A percentile compares a stretch with the other conserved stretches of the same genome.
These are phyloP conservation scores for Amauroascus niger DNA, from an alignment of 2,329 filamentous ascomycete species.

Conservation along the genomic window DNA sequence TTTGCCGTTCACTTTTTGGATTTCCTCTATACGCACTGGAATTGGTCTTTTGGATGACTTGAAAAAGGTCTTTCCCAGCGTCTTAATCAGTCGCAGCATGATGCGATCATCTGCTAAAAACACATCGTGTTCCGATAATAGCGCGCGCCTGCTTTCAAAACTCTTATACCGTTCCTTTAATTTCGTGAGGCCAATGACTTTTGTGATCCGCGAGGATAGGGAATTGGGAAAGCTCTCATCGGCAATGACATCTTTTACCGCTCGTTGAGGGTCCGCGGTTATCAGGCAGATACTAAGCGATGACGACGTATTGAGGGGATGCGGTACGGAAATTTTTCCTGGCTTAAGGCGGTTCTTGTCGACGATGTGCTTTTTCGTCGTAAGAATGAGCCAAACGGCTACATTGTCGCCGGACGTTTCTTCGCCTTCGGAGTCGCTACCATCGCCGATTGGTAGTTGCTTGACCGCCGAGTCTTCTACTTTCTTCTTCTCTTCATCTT, in stretches of 20 bases:
- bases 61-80: slow-evolving; percentile 89
- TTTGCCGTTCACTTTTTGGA: slow-evolving; percentile 52
- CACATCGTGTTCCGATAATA: slow-evolving; percentile 77
- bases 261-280: slow-evolving; percentile 69
- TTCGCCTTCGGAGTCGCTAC: slow-evolving; percentile 37
- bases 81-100: slow-evolving; percentile 57
- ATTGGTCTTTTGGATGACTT: slow-evolving; percentile 79
- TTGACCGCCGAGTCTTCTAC: slow-evolving; percentile 43
- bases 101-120: slow-evolving; percentile 91
- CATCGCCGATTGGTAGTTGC: slow-evolving; percentile 44
- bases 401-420: slow-evolving; percentile 39
- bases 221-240: slow-evolving; percentile 60
- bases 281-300: slow-evolving; percentile 73
- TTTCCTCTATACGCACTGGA: slow-evolving; percentile 62
- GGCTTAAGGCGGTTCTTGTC: slow-evolving; percentile 76
- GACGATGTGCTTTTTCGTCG: slow-evolving; percentile 56
- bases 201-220: slow-evolving; percentile 58
- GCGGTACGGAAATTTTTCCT: slow-evolving; percentile 67
- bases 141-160: slow-evolving; percentile 76
- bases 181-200: slow-evolving; percentile 73
- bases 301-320: slow-evolving; percentile 60
- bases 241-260: slow-evolving; percentile 80
- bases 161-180: slow-evolving; percentile 81
- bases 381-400: slow-evolving; percentile 52
- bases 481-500: slow-evolving; percentile 41